Evolutionary conservation across 2,329 filamentous ascomycete species (phyloP).

Genomic region (Podosphaera aphanis): DNA sequence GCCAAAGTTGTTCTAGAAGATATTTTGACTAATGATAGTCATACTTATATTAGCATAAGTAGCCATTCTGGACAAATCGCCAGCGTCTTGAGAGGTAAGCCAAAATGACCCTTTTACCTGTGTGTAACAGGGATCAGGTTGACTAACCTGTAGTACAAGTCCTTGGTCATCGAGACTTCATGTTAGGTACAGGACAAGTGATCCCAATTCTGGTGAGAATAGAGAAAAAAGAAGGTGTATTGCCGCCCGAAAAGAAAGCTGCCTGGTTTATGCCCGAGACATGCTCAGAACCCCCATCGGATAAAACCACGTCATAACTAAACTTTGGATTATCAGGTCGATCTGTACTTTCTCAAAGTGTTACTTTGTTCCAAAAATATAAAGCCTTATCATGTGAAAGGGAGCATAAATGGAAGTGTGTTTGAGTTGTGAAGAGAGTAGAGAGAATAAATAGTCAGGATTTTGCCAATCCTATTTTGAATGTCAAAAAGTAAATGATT

Average conservation of each 20-base stretch:
- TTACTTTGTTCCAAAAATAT: background rate
- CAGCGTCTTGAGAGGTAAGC: slow-evolving; percentile 21
- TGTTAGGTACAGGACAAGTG: slow-evolving; percentile 40
- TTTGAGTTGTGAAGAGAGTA: too few relatives aligned
- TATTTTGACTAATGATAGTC: slow-evolving; percentile 27
- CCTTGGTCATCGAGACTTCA: slow-evolving; percentile 36
- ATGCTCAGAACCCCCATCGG: slow-evolving; percentile 20
- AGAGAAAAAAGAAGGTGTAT: slow-evolving; percentile 17
- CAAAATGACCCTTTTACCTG: background rate
- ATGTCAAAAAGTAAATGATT: too few relatives aligned
- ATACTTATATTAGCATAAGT: slow-evolving; percentile 34
- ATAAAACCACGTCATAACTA: background rate
- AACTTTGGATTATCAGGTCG: background rate
- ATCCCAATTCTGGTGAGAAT: slow-evolving; percentile 45
- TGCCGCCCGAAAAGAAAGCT: slow-evolving; percentile 4
- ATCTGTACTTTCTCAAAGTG: too few relatives aligned
- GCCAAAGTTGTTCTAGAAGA: slow-evolving; percentile 29
- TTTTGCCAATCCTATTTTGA: too few relatives aligned
- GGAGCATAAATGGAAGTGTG: too few relatives aligned
- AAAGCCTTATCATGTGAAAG: too few relatives aligned
- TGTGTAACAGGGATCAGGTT: background rate
- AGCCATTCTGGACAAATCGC: slow-evolving; percentile 35
- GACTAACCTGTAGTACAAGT: slow-evolving; percentile 15
- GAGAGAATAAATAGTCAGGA: too few relatives aligned
- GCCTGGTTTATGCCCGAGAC: slow-evolving; percentile 20